Percentiles rank a stretch among this genome's conserved stretches.
These are phyloP conservation scores for Spiromastix sp. DNA, from an alignment of 2,329 filamentous ascomycete genomes.

Conservation along the genomic window DNA sequence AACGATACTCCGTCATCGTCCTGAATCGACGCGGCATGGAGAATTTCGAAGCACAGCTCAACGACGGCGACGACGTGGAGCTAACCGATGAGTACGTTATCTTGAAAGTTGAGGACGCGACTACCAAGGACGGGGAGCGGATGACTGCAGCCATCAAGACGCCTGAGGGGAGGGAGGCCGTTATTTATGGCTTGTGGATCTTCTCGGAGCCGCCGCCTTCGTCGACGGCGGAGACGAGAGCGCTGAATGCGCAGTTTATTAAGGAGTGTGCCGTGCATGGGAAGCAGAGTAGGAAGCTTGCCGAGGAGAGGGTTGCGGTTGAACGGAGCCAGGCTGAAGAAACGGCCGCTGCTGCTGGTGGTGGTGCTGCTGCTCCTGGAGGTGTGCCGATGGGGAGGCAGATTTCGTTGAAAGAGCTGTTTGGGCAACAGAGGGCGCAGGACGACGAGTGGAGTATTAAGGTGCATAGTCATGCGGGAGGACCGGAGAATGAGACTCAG, in stretches of 20 bases:
- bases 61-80: constrained; percentile 50
- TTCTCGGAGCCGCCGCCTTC: constrained; percentile 49
- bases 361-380: constrained; percentile 21
- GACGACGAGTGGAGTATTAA: constrained; percentile 43
- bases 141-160: constrained; percentile 11
- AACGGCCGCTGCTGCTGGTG: constrained; percentile 22
- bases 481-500: neutral
- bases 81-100: constrained; percentile 53
- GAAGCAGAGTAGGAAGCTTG: constrained; percentile 37
- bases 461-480: constrained; percentile 28
- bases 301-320: constrained; percentile 27
- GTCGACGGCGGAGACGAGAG: constrained; percentile 43
- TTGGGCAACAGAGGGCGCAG: constrained; percentile 43
- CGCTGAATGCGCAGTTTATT: constrained; percentile 44
- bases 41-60: constrained; percentile 59
- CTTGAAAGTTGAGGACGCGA: constrained; percentile 36
- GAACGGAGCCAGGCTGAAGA: constrained; percentile 21
- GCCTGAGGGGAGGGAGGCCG: constrained; percentile 6
- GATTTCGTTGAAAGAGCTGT: constrained; percentile 43
- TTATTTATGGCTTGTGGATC: constrained; percentile 53
- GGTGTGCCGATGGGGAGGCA: constrained; percentile 43
- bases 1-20: constrained; percentile 52
- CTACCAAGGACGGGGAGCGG: constrained; percentile 12
- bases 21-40: constrained; percentile 62
- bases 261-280: constrained; percentile 45